Evolutionary conservation across 2,329 filamentous ascomycete species (phyloP).

Genomic region (Ustilaginoidea virens): DNA sequence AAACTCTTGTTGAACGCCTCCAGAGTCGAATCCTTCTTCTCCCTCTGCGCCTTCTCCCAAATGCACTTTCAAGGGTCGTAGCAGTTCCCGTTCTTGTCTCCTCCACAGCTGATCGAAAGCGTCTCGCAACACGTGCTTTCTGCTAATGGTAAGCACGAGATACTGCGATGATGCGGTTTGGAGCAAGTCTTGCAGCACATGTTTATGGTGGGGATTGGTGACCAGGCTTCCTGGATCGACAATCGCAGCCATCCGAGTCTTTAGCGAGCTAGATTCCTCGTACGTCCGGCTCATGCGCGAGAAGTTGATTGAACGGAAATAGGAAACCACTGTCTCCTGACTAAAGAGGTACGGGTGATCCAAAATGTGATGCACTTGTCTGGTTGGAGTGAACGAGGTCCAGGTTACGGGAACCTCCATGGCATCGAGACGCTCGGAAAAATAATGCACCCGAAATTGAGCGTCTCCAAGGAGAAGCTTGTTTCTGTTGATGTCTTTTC

Average conservation of each 20-base stretch:
- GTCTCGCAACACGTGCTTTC: slow-evolving; percentile 53
- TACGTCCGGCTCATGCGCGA: slow-evolving; percentile 69
- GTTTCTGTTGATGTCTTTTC: slow-evolving; percentile 43
- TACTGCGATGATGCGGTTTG: slow-evolving; percentile 55
- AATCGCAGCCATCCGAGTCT: slow-evolving; percentile 39
- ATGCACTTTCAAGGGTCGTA: slow-evolving; percentile 76
- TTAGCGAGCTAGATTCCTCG: slow-evolving; percentile 48
- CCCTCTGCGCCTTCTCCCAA: slow-evolving; percentile 69
- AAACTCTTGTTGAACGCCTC: slow-evolving; percentile 92
- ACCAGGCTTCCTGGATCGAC: slow-evolving; percentile 38
- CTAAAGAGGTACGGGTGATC: slow-evolving; percentile 72
- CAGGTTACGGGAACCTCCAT: slow-evolving; percentile 61
- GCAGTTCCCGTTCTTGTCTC: slow-evolving; percentile 63
- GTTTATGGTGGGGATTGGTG: slow-evolving; percentile 40
- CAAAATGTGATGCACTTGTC: slow-evolving; percentile 56
- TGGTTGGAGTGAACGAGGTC: slow-evolving; percentile 45
- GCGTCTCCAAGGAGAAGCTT: slow-evolving; percentile 49
- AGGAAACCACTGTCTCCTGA: slow-evolving; percentile 55
- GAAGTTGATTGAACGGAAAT: slow-evolving; percentile 81
- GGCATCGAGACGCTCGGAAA: slow-evolving; percentile 61
- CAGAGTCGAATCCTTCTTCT: slow-evolving; percentile 84
- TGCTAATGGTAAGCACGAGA: slow-evolving; percentile 52
- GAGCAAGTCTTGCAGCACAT: slow-evolving; percentile 46
- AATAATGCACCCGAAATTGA: slow-evolving; percentile 60
- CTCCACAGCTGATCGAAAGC: slow-evolving; percentile 83